phyloP scores from a whole-genome alignment of 495 filamentous ascomycete species.

The Neurospora sp. region DNA sequence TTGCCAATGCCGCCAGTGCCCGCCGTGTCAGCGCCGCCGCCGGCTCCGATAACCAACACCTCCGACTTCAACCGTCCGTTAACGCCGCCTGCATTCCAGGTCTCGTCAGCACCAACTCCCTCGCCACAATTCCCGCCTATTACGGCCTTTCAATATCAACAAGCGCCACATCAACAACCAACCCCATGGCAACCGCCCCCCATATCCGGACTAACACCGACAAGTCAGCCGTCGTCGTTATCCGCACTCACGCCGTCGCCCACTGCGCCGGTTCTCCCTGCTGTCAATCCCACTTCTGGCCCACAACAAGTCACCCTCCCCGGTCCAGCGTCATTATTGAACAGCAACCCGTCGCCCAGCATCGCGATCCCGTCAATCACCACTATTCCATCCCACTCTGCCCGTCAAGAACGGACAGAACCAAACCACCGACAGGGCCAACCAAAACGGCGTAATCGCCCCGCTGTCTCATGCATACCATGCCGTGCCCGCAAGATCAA shows the following conservation, averaged over 20 bases:
- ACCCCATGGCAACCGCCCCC: neutral
- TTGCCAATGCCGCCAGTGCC: neutral
- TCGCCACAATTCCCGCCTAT: neutral
- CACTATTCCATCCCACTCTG: neutral
- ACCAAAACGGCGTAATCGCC: neutral
- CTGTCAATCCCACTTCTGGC: neutral
- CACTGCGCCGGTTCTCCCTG: neutral
- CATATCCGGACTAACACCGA: neutral
- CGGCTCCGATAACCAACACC: neutral
- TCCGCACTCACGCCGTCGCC: neutral
- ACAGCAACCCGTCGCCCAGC: neutral
- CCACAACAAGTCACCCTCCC: neutral
- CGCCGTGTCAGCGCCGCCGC: neutral
- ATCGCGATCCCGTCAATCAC: neutral
- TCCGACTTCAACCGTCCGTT: neutral
- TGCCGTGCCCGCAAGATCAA: neutral
- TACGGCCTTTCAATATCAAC: neutral
- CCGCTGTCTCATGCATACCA: neutral
- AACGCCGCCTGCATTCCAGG: neutral
- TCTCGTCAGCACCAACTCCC: neutral
- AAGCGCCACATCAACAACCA: neutral
- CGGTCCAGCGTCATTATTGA: neutral
- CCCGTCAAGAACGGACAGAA: neutral
- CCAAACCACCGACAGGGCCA: neutral
- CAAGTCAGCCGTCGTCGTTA: neutral